Base-by-base conservation (phyloP, 2,329 filamentous ascomycete genomes). In the Esteya vermicola region DNA sequence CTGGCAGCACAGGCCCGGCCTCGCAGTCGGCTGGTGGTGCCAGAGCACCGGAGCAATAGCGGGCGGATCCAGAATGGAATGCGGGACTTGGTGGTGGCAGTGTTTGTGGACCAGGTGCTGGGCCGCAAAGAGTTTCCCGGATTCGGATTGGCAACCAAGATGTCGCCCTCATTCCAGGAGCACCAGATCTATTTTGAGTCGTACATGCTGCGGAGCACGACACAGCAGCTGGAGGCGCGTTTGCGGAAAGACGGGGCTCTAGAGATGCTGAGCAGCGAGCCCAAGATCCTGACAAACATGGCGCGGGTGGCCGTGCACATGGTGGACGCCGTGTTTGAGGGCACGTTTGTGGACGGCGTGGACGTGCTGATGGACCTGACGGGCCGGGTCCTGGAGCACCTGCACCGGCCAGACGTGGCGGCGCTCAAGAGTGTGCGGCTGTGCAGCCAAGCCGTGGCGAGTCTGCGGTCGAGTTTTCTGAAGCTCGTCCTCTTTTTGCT, bases 181-280 rank as follows among this genome's bases (percentile, higher is more conserved):
- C 86, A 96, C 50, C 88, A 95, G 52, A 85, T 86, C 0, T 93
- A 88, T 55, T 95, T 98, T 48, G 85, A 93, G 54, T 93, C 91
- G 0, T 95, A 88, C 53, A 64, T 96, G 4, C 64, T 96, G 18
- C 75, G 78, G 22, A 81, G 80, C 47, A 77, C 83, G 0, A 71
- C 95, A 34, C 70, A 76, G 4, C 75, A 81, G 23, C 61, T 94
- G 14, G 73, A 74, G 26, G 81, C 72, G 42, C 68, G 75, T 19
- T 68, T 96, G 9, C 75, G 84, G 44, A 60, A 80, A 2, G 74
- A 88, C 47, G 76, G 83, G 51, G 76, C 78, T n/a, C n/a, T n/a
- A n/a, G n/a, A n/a, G 41, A 62, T 80, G 0, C 66, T 96, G 2
- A 73, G 75, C n/a, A n/a, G n/a, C 41, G 88, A 96, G 54, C 84